Percentiles rank a stretch among this genome's conserved stretches.
Evolutionary conservation across 2,329 filamentous ascomycete species (phyloP).

Genomic region (Metarhizium anisopliae): DNA sequence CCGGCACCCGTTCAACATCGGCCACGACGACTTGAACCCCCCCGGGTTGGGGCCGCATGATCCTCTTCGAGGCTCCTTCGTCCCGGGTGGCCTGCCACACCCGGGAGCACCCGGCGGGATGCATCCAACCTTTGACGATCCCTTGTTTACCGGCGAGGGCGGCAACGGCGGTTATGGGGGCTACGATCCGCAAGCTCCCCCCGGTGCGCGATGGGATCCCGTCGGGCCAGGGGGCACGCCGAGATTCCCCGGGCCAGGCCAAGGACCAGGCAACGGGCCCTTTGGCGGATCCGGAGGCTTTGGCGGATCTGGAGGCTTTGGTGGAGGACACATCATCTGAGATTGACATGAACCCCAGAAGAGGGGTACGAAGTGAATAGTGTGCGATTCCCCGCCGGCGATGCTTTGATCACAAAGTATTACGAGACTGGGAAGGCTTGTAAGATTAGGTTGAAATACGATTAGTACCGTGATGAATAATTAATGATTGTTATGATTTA

Average conservation of each 20-base stretch:
- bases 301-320: slow-evolving; percentile 20
- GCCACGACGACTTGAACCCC: slow-evolving; percentile 81
- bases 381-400: neutral
- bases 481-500: neutral
- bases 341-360: neutral
- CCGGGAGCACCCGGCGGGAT: slow-evolving; percentile 67
- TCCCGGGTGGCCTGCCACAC: slow-evolving; percentile 49
- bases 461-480: neutral
- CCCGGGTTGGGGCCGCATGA: slow-evolving; percentile 78
- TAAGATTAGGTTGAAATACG: neutral
- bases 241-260: slow-evolving; percentile 35
- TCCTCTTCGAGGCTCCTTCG: slow-evolving; percentile 61
- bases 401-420: neutral
- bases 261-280: slow-evolving; percentile 26
- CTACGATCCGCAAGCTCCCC: slow-evolving; percentile 64
- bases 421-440: neutral
- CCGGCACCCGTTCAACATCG: slow-evolving; percentile 58
- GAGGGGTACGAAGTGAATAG: neutral
- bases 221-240: slow-evolving; percentile 57
- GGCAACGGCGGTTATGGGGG: slow-evolving; percentile 25
- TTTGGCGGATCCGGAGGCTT: slow-evolving; percentile 29
- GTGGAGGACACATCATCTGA: slow-evolving; percentile 24
- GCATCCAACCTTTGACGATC: slow-evolving; percentile 94
- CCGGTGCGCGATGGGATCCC: slow-evolving; percentile 87
- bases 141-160: slow-evolving; percentile 59